phyloP scores from a whole-genome alignment of 345 rosid genomes.

The Linum tenue region DNA sequence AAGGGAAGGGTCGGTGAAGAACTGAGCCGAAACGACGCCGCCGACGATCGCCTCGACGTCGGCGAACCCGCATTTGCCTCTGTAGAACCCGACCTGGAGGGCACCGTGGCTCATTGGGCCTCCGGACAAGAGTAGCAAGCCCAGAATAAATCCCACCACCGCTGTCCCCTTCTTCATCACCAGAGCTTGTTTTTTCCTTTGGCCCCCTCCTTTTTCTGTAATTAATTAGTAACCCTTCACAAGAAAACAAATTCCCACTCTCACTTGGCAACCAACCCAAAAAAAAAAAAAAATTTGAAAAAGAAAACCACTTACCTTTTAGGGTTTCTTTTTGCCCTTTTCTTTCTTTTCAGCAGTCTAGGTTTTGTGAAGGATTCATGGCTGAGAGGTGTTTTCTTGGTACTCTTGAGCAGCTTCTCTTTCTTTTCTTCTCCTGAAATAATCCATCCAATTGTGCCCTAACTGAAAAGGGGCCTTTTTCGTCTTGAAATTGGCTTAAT shows the following conservation, averaged over 20 bases:
- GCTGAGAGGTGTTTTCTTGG: too few relatives aligned
- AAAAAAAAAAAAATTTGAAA: not conserved
- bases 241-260: not conserved
- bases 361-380: too few relatives aligned
- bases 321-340: not conserved
- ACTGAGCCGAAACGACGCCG: constrained; percentile 15
- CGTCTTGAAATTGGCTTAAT: too few relatives aligned
- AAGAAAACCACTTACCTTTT: not conserved
- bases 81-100: constrained; percentile 27
- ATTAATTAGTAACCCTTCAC: too few relatives aligned
- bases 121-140: not conserved
- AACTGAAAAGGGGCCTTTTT: too few relatives aligned
- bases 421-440: too few relatives aligned
- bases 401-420: too few relatives aligned
- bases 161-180: not conserved
- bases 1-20: constrained; percentile 20
- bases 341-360: too few relatives aligned
- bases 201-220: not conserved
- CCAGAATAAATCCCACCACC: not conserved
- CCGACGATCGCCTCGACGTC: constrained; percentile 34
- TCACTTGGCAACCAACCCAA: not conserved
- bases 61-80: constrained; percentile 28
- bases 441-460: too few relatives aligned
- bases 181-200: not conserved
- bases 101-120: constrained; percentile 8